Conservation (phyloP, 2,329 filamentous ascomycete genomes). For the Colletotrichum filicis region DNA sequence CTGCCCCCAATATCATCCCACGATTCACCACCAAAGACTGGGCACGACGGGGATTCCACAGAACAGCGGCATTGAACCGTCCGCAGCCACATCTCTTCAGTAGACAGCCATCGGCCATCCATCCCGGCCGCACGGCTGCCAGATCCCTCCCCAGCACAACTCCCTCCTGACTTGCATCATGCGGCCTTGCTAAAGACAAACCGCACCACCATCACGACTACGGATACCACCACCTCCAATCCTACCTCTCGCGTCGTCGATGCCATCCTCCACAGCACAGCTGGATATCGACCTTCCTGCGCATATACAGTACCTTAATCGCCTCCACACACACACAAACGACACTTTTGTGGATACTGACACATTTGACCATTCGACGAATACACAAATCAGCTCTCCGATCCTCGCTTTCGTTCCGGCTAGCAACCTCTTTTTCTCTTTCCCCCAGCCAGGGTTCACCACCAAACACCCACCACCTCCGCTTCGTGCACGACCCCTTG, state of each 20-base stretch:
- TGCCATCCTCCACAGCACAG: neutral
- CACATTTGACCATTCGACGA: neutral
- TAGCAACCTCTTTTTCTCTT: neutral
- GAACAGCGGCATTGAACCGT: neutral
- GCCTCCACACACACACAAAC: slow-evolving; percentile 6
- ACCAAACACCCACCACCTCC: neutral
- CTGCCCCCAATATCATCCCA: slow-evolving; percentile 1
- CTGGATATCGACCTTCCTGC: neutral
- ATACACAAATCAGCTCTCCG: neutral
- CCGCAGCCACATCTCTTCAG: neutral
- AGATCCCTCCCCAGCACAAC: slow-evolving; percentile 7
- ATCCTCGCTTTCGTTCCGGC: slow-evolving; percentile 16
- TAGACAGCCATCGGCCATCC: neutral
- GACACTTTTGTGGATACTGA: neutral
- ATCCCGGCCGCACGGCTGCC: slow-evolving; percentile 13
- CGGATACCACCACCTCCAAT: neutral
- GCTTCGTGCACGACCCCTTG: slow-evolving; percentile 18
- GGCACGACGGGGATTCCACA: neutral
- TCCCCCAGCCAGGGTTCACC: neutral
- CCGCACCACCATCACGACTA: neutral
- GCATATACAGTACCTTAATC: neutral
- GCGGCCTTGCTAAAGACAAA: slow-evolving; percentile 26
- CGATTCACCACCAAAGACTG: slow-evolving; percentile 7
- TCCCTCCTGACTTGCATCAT: slow-evolving; percentile 29
- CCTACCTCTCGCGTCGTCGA: neutral